Evolutionary conservation across 345 rosid species (phyloP).

Genomic region (Brassica rapa): DNA sequence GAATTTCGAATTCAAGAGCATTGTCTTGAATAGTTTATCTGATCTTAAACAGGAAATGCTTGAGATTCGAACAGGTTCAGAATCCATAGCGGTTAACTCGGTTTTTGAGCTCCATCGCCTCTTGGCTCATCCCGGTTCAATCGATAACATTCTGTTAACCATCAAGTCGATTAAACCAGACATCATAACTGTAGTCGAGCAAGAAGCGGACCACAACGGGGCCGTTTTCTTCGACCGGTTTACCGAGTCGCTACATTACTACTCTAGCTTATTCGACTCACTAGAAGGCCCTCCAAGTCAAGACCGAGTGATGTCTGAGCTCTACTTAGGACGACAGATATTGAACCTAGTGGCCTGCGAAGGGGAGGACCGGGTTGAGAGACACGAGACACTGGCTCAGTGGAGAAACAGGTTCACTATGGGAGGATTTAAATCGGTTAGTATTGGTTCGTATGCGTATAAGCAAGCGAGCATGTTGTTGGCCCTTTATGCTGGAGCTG

Average conservation of each 20-base stretch:
- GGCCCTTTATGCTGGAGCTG: constrained; percentile 76
- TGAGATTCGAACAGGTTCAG: constrained; percentile 53
- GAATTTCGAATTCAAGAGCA: constrained; percentile 67
- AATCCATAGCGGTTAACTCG: constrained; percentile 77
- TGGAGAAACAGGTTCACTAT: constrained; percentile 68
- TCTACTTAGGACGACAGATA: constrained; percentile 75
- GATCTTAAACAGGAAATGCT: constrained; percentile 78
- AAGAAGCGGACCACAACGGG: constrained; percentile 88
- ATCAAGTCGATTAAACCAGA: constrained; percentile 69
- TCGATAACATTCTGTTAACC: constrained; percentile 56
- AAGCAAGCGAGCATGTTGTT: constrained; percentile 87
- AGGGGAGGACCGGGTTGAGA: constrained; percentile 72
- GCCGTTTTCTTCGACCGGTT: constrained; percentile 72
- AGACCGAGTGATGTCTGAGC: constrained; percentile 80
- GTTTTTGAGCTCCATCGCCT: constrained; percentile 73
- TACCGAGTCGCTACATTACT: constrained; percentile 78
- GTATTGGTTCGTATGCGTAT: constrained; percentile 83
- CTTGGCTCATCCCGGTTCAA: constrained; percentile 60
- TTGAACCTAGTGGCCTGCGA: constrained; percentile 87
- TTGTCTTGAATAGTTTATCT: constrained; percentile 58
- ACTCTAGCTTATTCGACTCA: constrained; percentile 86
- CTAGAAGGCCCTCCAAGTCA: constrained; percentile 61
- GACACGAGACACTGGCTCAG: constrained; percentile 68
- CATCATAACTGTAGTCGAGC: constrained; percentile 79
- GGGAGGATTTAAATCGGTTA: constrained; percentile 68